Base-by-base conservation (phyloP, 345 rosid genomes). In the Pseudoturritis turrita region DNA sequence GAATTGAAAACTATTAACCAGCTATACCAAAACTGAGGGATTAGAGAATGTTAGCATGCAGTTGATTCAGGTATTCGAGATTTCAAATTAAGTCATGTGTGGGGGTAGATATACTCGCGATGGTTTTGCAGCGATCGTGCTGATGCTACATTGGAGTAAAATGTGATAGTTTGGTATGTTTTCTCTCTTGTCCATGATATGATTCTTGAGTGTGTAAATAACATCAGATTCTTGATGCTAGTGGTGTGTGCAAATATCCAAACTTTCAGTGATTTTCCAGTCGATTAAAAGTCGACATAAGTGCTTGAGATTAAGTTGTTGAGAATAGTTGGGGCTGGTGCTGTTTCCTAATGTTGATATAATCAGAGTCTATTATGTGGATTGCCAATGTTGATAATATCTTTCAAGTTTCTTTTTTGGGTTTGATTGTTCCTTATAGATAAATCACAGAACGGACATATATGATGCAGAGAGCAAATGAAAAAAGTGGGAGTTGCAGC, bases 401-500 rank as follows among this genome's bases (percentile, higher is more conserved):
- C 44, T 39, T 37, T 64, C 13, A 11, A 37, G 3, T 19, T 2
- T 58, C 19, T 67, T 29, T 2, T 49, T 37, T 58, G 31, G 17
- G 7, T 50, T 22, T 66, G 47, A 11, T 52, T 52, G 43, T 60
- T 75, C 78, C 78, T 75, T 75, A 43, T 9, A 23, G 69, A 68
- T 8, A 44, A 45, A 33, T 23, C 21, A 61, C 70, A 75, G 78
- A 75, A 75, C 79, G 43, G 79, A 75, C 61, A 75, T 75, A 53
- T 75, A 75, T 26, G 79, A 75, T 75, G 70, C 69, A 35, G 79
- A 75, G 74, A 75, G 79, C 79, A 75, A 75, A 37, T 75, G 73
- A 74, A 11, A 40, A 33, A 50, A 12, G 2, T 65, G 12, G 62
- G 44, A 22, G 55, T 67, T 58, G 22, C 29, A 54, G 70, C 29